A percentile compares a stretch with the other conserved stretches of the same genome.
These are phyloP conservation scores for Leucaena leucocephala DNA, from an alignment of 306 rosid species.

Conservation along the genomic window DNA sequence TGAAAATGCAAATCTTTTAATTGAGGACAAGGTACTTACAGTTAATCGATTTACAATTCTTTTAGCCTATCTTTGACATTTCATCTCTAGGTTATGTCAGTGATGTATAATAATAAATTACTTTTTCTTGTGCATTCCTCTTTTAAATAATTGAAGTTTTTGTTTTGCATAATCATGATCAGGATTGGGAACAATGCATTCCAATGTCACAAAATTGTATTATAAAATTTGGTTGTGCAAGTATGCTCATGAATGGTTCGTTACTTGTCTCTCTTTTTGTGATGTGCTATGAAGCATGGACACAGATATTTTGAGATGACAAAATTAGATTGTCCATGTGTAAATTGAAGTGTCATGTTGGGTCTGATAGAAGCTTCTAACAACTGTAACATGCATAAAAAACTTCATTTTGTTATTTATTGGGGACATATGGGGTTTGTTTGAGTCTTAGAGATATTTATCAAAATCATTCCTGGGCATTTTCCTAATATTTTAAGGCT, in stretches of 20 bases:
- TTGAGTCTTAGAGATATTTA: neutral
- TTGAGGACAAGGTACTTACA: constrained; percentile 75
- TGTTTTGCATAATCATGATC: neutral
- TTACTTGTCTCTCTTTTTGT: neutral
- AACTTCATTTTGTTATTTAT: neutral
- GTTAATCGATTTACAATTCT: constrained; percentile 31
- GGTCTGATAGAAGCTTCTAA: neutral
- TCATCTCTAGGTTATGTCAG: constrained; percentile 20
- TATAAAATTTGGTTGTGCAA: neutral
- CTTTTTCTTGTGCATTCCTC: constrained; percentile 26
- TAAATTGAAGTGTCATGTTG: neutral
- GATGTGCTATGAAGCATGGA: neutral
- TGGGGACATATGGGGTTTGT: neutral
- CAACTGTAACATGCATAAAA: neutral
- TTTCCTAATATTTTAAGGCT: neutral
- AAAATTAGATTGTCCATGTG: neutral
- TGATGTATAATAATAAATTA: constrained; percentile 22
- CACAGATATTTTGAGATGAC: neutral
- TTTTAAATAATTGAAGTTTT: neutral
- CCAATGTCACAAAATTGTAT: constrained; percentile 9
- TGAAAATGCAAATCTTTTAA: constrained; percentile 83
- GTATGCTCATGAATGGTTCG: constrained; percentile 8
- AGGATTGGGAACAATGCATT: neutral
- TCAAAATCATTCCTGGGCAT: neutral
- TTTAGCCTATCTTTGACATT: constrained; percentile 21